Evolutionary conservation across 805 yeast species (phyloP).

Genomic region (Allodekkera sacchari): DNA sequence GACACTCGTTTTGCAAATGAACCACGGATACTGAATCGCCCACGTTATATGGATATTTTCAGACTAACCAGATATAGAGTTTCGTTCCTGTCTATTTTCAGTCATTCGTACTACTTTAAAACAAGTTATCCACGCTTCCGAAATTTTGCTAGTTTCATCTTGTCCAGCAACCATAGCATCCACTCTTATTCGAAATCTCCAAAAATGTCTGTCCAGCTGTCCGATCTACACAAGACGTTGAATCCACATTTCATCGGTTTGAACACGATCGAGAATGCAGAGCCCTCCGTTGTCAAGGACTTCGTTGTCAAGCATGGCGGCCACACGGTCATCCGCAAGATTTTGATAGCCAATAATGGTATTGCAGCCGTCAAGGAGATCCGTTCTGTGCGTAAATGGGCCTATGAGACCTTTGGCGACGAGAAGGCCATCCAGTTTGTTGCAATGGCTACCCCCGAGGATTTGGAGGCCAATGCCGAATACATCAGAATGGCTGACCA

Average conservation of each 20-base stretch:
- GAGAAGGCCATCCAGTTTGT: constrained; percentile 90
- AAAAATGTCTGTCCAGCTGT: not conserved
- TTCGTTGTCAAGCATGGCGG: constrained; percentile 84
- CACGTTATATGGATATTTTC: too few species aligned
- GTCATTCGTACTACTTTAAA: too few species aligned
- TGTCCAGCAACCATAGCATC: not conserved
- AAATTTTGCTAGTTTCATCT: too few species aligned
- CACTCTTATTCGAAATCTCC: not conserved
- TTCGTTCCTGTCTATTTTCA: too few species aligned
- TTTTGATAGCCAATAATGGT: constrained; percentile 96
- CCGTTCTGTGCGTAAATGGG: constrained; percentile 96
- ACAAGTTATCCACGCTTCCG: too few species aligned
- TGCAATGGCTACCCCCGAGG: constrained; percentile 99
- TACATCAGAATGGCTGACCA: constrained; percentile 99
- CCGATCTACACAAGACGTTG: constrained; percentile 28
- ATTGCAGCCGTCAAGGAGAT: constrained; percentile 99
- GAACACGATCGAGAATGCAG: constrained; percentile 69
- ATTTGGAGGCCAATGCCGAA: constrained; percentile 92
- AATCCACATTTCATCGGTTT: constrained; percentile 77
- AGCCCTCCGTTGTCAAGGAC: constrained; percentile 70
- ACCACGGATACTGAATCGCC: too few species aligned
- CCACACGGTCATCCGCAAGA: constrained; percentile 85
- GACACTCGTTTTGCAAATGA: too few species aligned
- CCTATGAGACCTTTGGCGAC: constrained; percentile 97
- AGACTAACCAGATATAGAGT: too few species aligned